These are phyloP conservation scores for Selaginella tamariscina DNA, from an alignment of 75 land plant species.

Conservation along the genomic window DNA sequence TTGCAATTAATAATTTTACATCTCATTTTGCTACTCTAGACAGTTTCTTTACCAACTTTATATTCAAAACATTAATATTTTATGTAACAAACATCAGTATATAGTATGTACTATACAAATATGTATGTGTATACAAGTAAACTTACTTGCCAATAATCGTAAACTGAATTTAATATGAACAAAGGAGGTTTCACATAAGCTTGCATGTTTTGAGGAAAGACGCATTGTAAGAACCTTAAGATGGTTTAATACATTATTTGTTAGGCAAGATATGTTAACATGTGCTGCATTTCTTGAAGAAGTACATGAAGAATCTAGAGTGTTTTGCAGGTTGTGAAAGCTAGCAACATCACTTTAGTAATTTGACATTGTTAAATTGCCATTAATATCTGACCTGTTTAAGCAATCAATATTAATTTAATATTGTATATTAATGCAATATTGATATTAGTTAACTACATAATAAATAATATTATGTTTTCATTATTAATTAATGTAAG, in stretches of 20 bases:
- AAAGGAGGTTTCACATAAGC: neutral
- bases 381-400: no score
- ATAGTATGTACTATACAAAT: no score
- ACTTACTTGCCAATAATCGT: neutral
- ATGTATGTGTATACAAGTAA: no score
- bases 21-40: no score
- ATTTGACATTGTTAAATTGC: no score
- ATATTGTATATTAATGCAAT: no score
- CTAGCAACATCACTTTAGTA: no score
- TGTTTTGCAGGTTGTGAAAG: neutral
- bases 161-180: neutral
- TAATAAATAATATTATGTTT: no score
- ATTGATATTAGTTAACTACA: no score
- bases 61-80: neutral
- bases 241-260: neutral
- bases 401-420: no score
- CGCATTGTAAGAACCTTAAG: neutral
- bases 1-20: no score
- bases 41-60: neutral
- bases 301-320: neutral
- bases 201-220: neutral
- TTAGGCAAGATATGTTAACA: neutral
- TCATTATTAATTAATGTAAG: no score
- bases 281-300: neutral
- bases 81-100: neutral